Conservation (phyloP, 257 asterid species). For the Solanum medicagineum region DNA sequence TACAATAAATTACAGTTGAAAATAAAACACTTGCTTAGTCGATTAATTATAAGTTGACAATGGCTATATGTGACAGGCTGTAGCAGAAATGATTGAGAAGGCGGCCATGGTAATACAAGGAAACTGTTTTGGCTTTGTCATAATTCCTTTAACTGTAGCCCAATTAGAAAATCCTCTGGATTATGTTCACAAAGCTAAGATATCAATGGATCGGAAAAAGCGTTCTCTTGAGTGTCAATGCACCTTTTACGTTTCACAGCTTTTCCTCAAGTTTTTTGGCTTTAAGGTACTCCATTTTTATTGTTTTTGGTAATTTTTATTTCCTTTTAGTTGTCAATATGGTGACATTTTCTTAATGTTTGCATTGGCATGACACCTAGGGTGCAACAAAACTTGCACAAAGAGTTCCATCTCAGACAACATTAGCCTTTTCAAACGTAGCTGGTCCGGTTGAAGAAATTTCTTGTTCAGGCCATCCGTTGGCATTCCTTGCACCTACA, state of each 20-base stretch:
- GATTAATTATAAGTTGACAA: not conserved
- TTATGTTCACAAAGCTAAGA: not conserved
- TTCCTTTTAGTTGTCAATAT: not conserved
- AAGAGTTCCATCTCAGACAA: not conserved
- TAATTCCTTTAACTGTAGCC: not conserved
- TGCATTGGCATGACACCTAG: not conserved
- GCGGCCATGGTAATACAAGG: not conserved
- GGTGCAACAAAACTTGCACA: not conserved
- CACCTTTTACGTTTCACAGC: not conserved
- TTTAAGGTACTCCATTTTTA: not conserved
- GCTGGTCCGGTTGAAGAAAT: not conserved
- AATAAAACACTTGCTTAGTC: not conserved
- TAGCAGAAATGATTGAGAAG: not conserved
- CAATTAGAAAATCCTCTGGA: not conserved
- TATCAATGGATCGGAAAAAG: not conserved
- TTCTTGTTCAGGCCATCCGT: not conserved
- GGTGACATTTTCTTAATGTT: not conserved
- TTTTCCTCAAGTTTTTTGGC: not conserved
- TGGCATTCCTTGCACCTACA: not conserved
- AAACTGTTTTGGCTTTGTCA: not conserved
- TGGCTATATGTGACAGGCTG: not conserved
- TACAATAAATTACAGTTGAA: too few species aligned
- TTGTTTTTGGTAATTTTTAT: not conserved
- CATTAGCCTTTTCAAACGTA: not conserved
- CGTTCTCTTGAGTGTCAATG: not conserved